Percentiles rank a stretch among this genome's conserved stretches.
phyloP scores from a whole-genome alignment of 1,139 yeast species.

The Waltiozyma sp. region DNA sequence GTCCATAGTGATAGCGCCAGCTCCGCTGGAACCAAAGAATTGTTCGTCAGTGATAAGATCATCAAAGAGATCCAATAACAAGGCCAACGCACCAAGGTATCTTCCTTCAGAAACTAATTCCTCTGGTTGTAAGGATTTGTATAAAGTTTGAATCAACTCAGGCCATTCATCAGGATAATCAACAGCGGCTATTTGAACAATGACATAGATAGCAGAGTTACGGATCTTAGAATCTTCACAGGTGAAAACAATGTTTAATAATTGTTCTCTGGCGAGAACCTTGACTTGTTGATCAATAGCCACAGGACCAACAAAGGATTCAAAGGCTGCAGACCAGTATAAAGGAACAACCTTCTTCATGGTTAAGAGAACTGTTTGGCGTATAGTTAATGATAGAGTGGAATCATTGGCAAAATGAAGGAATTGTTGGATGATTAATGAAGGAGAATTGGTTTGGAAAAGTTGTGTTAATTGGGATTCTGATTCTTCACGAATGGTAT shows the following conservation, averaged over 20 bases:
- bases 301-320: conserved; percentile 53
- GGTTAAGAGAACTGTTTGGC: conserved; percentile 64
- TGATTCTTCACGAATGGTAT: not conserved
- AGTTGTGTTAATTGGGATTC: not conserved
- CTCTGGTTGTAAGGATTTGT: conserved; percentile 24
- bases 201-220: conserved; percentile 58
- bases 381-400: conserved; percentile 14
- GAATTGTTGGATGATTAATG: not conserved
- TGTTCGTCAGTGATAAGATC: conserved; percentile 81
- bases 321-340: conserved; percentile 82
- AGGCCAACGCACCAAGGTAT: conserved; percentile 55
- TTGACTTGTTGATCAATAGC: conserved; percentile 48
- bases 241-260: conserved; percentile 42
- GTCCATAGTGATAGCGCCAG: conserved; percentile 42
- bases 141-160: conserved; percentile 40
- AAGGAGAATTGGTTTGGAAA: not conserved
- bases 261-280: conserved; percentile 32
- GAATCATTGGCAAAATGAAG: conserved; percentile 11
- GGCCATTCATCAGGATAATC: conserved; percentile 99
- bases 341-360: conserved; percentile 59
- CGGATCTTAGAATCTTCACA: conserved; percentile 51
- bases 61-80: conserved; percentile 71
- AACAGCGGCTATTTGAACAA: conserved; percentile 76
- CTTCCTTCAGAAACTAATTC: conserved; percentile 4
- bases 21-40: conserved; percentile 59